Base-by-base conservation (phyloP, 345 rosid species). In the Garcia nutans region DNA sequence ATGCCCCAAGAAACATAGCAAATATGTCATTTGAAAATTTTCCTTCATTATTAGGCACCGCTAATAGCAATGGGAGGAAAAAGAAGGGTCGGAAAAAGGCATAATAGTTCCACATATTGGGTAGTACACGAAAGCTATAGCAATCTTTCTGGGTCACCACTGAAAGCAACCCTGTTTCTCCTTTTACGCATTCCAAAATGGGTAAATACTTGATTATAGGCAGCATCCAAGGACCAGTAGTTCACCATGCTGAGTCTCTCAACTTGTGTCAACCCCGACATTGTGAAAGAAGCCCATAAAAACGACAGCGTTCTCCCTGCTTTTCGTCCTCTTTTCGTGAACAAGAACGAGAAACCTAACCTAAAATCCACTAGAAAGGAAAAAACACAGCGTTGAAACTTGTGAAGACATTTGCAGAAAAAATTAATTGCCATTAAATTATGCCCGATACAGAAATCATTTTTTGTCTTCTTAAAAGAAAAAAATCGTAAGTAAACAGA, bases 201-300 rank as follows among this genome's bases (percentile, higher is more conserved):
- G 59, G 15, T 26, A 26, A 16, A 50, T 16, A 24, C n/a, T 24
- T 55, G n/a, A 26, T 26, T 24, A 8, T 15, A 68, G 56, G 44
- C 42, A 68, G 22, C 12, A 50, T 49, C 72, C 59, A 68, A 71
- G 50, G n/a, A 56, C 49, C 68, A 64, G 68, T n/a, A 33, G 11
- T 64, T 31, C 65, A 24, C 24, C 65, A 24, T 17, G 8, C 2
- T 20, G 23, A 42, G 42, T 42, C 26, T 41, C 50, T 2, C 69
- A n/a, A 42, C 47, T 65, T 42, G 4, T 10, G 49, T 65, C 16
- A 41, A 42, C 8, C 42, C 26, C 17, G 68, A 52, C 17, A 20
- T 42, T 9, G 69, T 19, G 23, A 16, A 52, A 49, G 28, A 69
- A 28, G 72, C 72, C 65, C 37, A 26, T 8, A 19, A 15, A 69